phyloP scores from a whole-genome alignment of 2,329 filamentous ascomycete species.

The Calonectria naviculata region DNA sequence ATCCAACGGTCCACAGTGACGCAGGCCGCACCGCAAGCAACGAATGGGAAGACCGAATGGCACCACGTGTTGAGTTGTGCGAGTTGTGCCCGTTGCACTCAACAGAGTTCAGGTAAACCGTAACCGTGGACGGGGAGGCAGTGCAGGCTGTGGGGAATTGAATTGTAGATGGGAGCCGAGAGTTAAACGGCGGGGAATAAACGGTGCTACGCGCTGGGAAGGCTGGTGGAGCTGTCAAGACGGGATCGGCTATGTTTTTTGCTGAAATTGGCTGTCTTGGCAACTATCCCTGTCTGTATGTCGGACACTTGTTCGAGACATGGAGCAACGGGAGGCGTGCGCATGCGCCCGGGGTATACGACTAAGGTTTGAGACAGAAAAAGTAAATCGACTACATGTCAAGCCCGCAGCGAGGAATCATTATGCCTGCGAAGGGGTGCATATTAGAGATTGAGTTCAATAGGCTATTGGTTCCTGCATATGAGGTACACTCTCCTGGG shows the following conservation, averaged over 20 bases:
- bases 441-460: background rate
- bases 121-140: background rate
- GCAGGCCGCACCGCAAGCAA: background rate
- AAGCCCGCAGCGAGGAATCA: background rate
- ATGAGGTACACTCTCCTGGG: background rate
- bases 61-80: slow-evolving; percentile 1
- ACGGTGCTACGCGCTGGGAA: background rate
- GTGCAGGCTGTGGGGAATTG: background rate
- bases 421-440: too few relatives aligned
- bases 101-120: slow-evolving; percentile 1
- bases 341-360: background rate
- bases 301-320: background rate
- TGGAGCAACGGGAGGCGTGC: background rate
- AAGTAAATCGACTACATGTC: slow-evolving; percentile 3
- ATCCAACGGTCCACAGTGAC: background rate
- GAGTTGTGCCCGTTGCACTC: background rate
- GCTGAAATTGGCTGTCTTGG: background rate
- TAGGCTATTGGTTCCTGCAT: background rate
- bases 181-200: background rate
- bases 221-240: background rate
- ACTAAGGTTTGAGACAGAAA: background rate
- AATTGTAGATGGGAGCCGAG: background rate
- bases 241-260: background rate
- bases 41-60: background rate
- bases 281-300: background rate